phyloP scores from a whole-genome alignment of 768 basidiomycete species.

The Mycena chlorophos region DNA sequence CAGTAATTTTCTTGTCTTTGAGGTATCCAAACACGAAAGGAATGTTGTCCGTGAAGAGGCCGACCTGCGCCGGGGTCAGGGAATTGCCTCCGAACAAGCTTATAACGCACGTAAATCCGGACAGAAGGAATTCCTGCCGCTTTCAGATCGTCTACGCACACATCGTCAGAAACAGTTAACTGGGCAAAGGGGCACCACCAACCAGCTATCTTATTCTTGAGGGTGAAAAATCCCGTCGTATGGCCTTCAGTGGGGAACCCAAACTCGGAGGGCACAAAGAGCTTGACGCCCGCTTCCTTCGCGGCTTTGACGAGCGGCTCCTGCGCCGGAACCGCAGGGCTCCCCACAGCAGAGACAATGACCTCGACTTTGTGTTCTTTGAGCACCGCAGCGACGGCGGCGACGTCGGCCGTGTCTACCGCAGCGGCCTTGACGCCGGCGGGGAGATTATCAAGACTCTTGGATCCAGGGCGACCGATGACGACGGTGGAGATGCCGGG shows the following conservation, averaged over 20 bases:
- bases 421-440: slow-evolving; percentile 25
- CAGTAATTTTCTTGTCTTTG: slow-evolving; percentile 30
- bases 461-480: slow-evolving; percentile 17
- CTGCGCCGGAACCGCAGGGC: slow-evolving; percentile 26
- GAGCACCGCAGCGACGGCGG: slow-evolving; percentile 26
- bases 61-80: slow-evolving; percentile 26
- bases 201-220: slow-evolving; percentile 33
- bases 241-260: slow-evolving; percentile 35
- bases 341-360: slow-evolving; percentile 34
- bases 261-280: slow-evolving; percentile 41
- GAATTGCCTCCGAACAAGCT: not conserved
- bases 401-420: slow-evolving; percentile 31
- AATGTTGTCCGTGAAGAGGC: slow-evolving; percentile 34
- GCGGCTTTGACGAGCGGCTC: slow-evolving; percentile 34
- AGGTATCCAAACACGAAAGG: slow-evolving; percentile 31
- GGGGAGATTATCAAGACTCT: slow-evolving; percentile 6
- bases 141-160: slow-evolving; percentile 29
- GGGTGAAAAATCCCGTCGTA: slow-evolving; percentile 25
- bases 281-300: slow-evolving; percentile 35
- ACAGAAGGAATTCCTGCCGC: slow-evolving; percentile 30
- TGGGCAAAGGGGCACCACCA: slow-evolving; percentile 1
- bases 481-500: slow-evolving; percentile 14
- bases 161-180: not conserved
- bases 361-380: slow-evolving; percentile 35
- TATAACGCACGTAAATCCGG: slow-evolving; percentile 33